Evolutionary conservation across 2,329 filamentous ascomycete species (phyloP).

Genomic region (Aspergillus texensis): DNA sequence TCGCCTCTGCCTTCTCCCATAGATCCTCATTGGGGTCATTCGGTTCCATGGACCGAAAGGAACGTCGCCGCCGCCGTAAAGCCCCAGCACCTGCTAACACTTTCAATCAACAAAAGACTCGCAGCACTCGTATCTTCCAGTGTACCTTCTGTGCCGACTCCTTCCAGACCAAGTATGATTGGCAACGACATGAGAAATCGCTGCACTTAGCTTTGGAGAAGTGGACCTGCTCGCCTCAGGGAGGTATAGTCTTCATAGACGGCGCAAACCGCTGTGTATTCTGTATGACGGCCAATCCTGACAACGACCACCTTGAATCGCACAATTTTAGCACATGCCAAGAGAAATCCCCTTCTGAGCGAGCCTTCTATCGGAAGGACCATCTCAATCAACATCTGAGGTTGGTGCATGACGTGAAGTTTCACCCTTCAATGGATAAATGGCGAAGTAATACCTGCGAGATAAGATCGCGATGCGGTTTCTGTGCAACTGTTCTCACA

Average conservation of each 20-base stretch:
- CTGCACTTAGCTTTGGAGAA: conserved; percentile 59
- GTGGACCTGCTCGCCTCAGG: conserved; percentile 63
- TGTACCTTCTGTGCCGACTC: conserved; percentile 62
- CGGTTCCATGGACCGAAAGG: conserved; percentile 60
- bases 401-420: conserved; percentile 61
- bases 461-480: conserved; percentile 54
- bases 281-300: conserved; percentile 58
- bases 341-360: conserved; percentile 61
- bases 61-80: conserved; percentile 59
- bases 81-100: conserved; percentile 45
- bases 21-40: conserved; percentile 58
- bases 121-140: conserved; percentile 54
- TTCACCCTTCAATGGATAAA: conserved; percentile 57
- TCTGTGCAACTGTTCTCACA: conserved; percentile 43
- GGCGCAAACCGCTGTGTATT: conserved; percentile 61
- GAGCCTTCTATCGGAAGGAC: conserved; percentile 66
- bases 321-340: conserved; percentile 63
- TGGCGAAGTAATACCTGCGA: conserved; percentile 61
- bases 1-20: conserved; percentile 59
- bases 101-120: conserved; percentile 44
- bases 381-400: conserved; percentile 64
- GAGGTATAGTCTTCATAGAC: conserved; percentile 54
- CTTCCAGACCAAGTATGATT: conserved; percentile 61
- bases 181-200: conserved; percentile 62
- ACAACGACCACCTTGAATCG: conserved; percentile 58